Conservation (phyloP, 352 stramenopile genomes). For the Globisporangium spinosum region DNA sequence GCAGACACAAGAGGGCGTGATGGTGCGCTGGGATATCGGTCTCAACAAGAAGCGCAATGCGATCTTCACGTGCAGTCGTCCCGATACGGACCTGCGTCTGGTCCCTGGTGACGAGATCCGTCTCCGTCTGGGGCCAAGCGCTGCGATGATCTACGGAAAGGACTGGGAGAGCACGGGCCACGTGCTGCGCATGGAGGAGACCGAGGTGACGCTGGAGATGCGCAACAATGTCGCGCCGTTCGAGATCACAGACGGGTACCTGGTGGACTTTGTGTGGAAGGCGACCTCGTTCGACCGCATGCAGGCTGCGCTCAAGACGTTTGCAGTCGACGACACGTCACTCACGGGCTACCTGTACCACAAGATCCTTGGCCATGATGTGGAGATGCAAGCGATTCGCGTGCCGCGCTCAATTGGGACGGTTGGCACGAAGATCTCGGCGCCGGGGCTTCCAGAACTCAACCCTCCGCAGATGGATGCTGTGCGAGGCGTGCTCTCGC, state of each 20-base stretch:
- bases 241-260: conserved; percentile 94
- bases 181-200: conserved; percentile 86
- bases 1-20: conserved; percentile 93
- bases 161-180: conserved; percentile 95
- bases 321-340: conserved; percentile 97
- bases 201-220: conserved; percentile 85
- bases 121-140: conserved; percentile 86
- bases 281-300: conserved; percentile 98
- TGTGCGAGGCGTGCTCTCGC: conserved; percentile 93
- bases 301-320: conserved; percentile 98
- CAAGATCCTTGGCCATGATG: conserved; percentile 96
- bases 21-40: conserved; percentile 93
- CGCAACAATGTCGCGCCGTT: conserved; percentile 75
- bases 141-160: conserved; percentile 74
- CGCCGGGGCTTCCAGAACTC: conserved; percentile 94
- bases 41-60: conserved; percentile 96
- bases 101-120: conserved; percentile 97
- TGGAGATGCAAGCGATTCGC: conserved; percentile 92
- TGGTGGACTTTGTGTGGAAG: conserved; percentile 99
- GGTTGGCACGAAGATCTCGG: conserved; percentile 72
- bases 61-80: conserved; percentile 92
- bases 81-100: conserved; percentile 88
- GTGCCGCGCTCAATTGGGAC: conserved; percentile 59
- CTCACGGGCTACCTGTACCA: conserved; percentile 99
- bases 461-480: conserved; percentile 97